phyloP scores from a whole-genome alignment of 106 monocot species.

The Chionographis japonica region DNA sequence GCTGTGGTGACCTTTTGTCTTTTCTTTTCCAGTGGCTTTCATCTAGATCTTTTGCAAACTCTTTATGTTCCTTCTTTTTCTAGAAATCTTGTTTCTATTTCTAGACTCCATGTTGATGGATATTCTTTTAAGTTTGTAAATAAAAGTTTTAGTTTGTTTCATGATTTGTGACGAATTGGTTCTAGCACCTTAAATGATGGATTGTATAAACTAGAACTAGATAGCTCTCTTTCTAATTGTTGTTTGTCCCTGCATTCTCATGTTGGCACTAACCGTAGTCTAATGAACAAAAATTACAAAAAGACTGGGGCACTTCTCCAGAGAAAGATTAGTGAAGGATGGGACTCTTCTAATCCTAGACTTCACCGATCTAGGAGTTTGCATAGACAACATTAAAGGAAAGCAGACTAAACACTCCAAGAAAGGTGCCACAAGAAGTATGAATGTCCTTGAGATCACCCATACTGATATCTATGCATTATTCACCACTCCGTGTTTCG shows the following conservation, averaged over 20 bases:
- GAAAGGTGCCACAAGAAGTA: background rate
- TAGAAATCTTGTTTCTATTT: constrained; percentile 3
- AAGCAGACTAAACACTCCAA: background rate
- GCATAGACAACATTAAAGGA: background rate
- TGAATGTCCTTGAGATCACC: background rate
- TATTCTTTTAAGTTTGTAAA: background rate
- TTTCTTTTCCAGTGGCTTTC: background rate
- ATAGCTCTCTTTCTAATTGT: background rate
- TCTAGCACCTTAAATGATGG: background rate
- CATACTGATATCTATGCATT: constrained; percentile 1
- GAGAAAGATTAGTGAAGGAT: too few species aligned
- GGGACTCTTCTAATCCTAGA: too few species aligned
- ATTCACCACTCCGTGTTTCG: background rate
- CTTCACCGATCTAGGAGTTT: too few species aligned
- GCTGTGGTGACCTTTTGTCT: background rate
- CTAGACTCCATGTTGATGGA: background rate
- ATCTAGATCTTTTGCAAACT: background rate
- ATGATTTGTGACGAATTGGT: background rate
- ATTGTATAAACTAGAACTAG: background rate
- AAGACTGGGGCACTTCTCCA: too few species aligned
- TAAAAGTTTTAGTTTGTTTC: background rate
- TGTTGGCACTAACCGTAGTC: too few species aligned
- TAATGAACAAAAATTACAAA: too few species aligned
- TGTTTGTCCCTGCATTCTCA: background rate
- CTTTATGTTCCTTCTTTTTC: constrained; percentile 5